Evolutionary conservation across 1,139 yeast species (phyloP).

Genomic region (Magnusiomyces suaveolens): DNA sequence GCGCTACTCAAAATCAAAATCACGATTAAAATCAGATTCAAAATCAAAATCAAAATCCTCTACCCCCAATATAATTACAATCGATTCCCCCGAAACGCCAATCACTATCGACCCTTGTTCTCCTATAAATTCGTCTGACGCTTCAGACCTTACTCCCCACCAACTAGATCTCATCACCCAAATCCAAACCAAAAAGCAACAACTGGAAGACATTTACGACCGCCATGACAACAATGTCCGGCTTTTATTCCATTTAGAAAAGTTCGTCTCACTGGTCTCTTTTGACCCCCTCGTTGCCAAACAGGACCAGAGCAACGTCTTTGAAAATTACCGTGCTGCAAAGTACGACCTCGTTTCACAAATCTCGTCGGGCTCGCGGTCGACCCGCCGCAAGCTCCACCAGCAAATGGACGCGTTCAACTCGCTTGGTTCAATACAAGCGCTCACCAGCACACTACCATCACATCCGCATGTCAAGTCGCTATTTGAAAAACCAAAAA

Average conservation of each 20-base stretch:
- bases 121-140: neutral
- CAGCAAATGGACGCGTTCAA: slow-evolving; percentile 18
- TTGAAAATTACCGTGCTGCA: slow-evolving; percentile 26
- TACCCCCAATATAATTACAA: neutral
- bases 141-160: neutral
- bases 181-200: slow-evolving; percentile 13
- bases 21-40: too few relatives aligned
- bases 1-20: too few relatives aligned
- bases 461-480: neutral
- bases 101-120: too few relatives aligned
- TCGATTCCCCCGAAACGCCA: too few relatives aligned
- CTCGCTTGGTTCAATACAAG: neutral
- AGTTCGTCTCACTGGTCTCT: slow-evolving; percentile 48
- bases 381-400: slow-evolving; percentile 26
- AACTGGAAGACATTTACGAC: slow-evolving; percentile 32
- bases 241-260: slow-evolving; percentile 48
- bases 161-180: neutral
- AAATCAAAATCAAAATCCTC: neutral
- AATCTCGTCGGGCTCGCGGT: slow-evolving; percentile 22
- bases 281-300: slow-evolving; percentile 52
- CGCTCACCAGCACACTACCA: neutral
- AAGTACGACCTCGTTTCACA: slow-evolving; percentile 35
- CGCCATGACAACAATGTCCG: slow-evolving; percentile 41
- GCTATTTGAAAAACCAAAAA: neutral
- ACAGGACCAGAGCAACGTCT: slow-evolving; percentile 34